These are phyloP conservation scores for Cylindrotheca closterium DNA, from an alignment of 108 stramenopile species.

Conservation along the genomic window DNA sequence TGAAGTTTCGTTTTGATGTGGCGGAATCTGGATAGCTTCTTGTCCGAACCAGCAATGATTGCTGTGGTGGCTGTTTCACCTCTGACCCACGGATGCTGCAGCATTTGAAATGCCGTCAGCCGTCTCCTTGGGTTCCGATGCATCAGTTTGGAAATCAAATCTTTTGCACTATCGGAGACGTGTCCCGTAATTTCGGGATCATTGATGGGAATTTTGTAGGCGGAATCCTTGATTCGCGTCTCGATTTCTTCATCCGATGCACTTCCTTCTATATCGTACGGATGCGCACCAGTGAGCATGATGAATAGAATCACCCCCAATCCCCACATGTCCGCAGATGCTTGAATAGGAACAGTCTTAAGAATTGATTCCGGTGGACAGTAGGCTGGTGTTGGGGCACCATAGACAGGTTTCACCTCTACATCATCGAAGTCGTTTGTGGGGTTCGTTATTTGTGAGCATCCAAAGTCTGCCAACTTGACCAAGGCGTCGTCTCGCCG, in stretches of 20 bases:
- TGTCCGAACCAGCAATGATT: constrained; percentile 72
- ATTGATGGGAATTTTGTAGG: constrained; percentile 35
- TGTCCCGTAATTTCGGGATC: constrained; percentile 47
- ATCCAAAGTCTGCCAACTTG: constrained; percentile 88
- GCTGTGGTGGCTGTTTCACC: constrained; percentile 75
- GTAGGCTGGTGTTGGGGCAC: constrained; percentile 71
- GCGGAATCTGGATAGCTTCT: constrained; percentile 59
- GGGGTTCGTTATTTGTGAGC: constrained; percentile 38
- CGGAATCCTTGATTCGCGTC: constrained; percentile 35
- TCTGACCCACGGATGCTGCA: constrained; percentile 88
- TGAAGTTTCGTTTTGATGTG: constrained; percentile 66
- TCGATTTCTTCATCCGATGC: constrained; percentile 78
- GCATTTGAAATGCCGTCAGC: constrained; percentile 76
- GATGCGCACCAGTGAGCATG: constrained; percentile 90
- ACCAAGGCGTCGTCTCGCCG: constrained; percentile 55
- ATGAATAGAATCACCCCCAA: constrained; percentile 90
- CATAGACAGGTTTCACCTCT: constrained; percentile 10
- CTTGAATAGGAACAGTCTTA: constrained; percentile 19
- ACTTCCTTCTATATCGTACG: constrained; percentile 80
- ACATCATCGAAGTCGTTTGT: background rate
- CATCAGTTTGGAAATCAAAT: constrained; percentile 74
- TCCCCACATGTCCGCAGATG: constrained; percentile 75
- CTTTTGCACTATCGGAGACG: constrained; percentile 60
- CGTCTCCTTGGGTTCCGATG: constrained; percentile 61
- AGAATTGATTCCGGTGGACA: constrained; percentile 65